These are phyloP conservation scores for Tulasnella sp. DNA, from an alignment of 768 basidiomycete genomes.

Conservation along the genomic window DNA sequence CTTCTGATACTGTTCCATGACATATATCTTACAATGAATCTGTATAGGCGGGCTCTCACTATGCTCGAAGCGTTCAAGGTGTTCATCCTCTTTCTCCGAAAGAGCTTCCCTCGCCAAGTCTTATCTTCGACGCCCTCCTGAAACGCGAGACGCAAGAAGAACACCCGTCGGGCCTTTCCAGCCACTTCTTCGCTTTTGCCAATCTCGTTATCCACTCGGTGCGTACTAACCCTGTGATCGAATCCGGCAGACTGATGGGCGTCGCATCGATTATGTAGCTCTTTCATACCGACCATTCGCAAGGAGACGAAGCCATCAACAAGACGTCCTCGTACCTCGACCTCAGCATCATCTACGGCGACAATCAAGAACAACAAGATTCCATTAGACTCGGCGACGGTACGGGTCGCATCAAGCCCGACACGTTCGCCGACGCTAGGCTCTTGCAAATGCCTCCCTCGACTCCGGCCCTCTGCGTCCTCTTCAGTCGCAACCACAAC, in stretches of 20 bases:
- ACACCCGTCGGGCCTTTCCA: constrained; percentile 21
- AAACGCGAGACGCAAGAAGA: constrained; percentile 22
- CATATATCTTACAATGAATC: background rate
- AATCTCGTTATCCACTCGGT: constrained; percentile 34
- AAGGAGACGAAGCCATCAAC: constrained; percentile 49
- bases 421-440: constrained; percentile 69
- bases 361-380: constrained; percentile 32
- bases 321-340: constrained; percentile 64
- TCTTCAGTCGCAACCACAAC: constrained; percentile 68
- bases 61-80: constrained; percentile 42
- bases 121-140: constrained; percentile 32
- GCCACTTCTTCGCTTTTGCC: constrained; percentile 18
- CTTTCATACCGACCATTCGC: constrained; percentile 42
- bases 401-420: constrained; percentile 52
- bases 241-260: background rate
- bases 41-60: constrained; percentile 41
- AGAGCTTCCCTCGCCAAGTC: constrained; percentile 37
- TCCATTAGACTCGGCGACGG: constrained; percentile 29
- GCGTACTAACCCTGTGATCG: background rate
- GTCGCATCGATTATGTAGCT: constrained; percentile 17
- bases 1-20: background rate
- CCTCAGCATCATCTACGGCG: constrained; percentile 34
- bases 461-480: constrained; percentile 54
- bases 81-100: constrained; percentile 30
- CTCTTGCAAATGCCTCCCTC: constrained; percentile 53